phyloP scores from a whole-genome alignment of 1,284 basidiomycete species.

The Pholiota adiposa region DNA sequence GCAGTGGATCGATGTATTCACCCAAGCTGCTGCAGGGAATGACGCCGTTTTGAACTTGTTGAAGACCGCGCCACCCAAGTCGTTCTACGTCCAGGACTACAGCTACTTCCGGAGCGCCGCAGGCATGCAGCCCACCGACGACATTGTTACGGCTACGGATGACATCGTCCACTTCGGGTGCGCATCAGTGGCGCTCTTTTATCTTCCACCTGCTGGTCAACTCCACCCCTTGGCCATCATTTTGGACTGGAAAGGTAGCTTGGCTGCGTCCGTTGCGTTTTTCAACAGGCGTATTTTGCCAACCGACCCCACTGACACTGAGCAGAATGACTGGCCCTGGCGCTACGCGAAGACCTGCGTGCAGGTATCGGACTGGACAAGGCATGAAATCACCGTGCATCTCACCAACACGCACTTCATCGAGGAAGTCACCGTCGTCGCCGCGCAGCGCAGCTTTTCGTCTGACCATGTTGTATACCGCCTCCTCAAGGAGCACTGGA shows the following conservation, averaged over 20 bases:
- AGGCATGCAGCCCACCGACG: slow-evolving; percentile 16
- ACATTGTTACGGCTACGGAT: slow-evolving; percentile 4
- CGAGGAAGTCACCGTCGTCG: slow-evolving; percentile 31
- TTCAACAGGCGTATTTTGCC: slow-evolving; percentile 27
- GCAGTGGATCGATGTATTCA: slow-evolving; percentile 23
- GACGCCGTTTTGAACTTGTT: slow-evolving; percentile 14
- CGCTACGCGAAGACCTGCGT: slow-evolving; percentile 33
- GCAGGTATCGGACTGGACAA: slow-evolving; percentile 29
- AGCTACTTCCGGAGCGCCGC: slow-evolving; percentile 26
- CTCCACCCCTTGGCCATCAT: slow-evolving; percentile 32
- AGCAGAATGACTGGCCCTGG: slow-evolving; percentile 31
- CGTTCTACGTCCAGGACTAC: slow-evolving; percentile 29
- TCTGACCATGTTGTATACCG: slow-evolving; percentile 25
- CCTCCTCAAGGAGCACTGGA: slow-evolving; percentile 30
- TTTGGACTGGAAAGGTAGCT: slow-evolving; percentile 30
- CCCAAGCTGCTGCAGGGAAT: slow-evolving; percentile 15
- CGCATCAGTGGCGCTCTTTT: slow-evolving; percentile 29
- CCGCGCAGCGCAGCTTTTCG: slow-evolving; percentile 27
- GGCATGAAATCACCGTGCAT: slow-evolving; percentile 30
- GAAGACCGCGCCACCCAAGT: slow-evolving; percentile 4
- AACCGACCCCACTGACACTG: neutral
- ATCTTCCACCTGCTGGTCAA: slow-evolving; percentile 25
- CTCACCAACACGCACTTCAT: slow-evolving; percentile 30
- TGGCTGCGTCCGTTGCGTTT: slow-evolving; percentile 27
- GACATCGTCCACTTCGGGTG: slow-evolving; percentile 24